A percentile compares a stretch with the other conserved stretches of the same genome.
Evolutionary conservation across 768 basidiomycete genomes (phyloP).

Genomic region (Pseudohyphozyma bogoriensis): DNA sequence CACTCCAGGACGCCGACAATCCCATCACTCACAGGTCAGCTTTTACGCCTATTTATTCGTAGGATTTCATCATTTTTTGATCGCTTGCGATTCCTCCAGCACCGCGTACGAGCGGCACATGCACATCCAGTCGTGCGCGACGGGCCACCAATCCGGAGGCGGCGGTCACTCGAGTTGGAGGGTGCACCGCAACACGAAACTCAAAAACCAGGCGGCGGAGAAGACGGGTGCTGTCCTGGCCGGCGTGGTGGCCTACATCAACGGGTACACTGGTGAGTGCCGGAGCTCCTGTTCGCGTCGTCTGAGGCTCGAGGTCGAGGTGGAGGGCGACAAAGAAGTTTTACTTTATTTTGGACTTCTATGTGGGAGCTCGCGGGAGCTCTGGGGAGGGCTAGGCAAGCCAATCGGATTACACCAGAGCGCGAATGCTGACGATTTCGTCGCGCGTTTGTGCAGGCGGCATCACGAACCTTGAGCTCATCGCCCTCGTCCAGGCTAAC

Average conservation of each 20-base stretch:
- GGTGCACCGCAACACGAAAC: conserved; percentile 41
- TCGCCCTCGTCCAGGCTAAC: conserved; percentile 52
- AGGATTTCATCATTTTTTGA: neutral
- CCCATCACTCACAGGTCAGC: conserved; percentile 55
- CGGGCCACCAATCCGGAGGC: conserved; percentile 57
- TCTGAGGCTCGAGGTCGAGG: too few species aligned
- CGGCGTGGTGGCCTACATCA: conserved; percentile 35
- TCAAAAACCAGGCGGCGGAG: conserved; percentile 44
- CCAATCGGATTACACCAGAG: too few species aligned
- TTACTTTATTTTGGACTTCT: too few species aligned
- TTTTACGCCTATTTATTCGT: neutral
- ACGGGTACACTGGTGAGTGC: conserved; percentile 44
- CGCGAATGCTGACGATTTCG: too few species aligned
- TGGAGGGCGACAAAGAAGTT: too few species aligned
- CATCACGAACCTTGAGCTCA: conserved; percentile 74
- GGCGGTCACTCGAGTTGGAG: conserved; percentile 34
- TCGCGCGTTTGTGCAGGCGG: too few species aligned
- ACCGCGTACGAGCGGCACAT: too few species aligned
- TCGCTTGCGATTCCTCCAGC: neutral
- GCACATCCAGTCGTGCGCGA: conserved; percentile 52
- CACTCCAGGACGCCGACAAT: conserved; percentile 55
- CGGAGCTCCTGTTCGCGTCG: conserved; percentile 38
- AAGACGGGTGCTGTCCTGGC: conserved; percentile 34
- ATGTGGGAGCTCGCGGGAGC: too few species aligned
- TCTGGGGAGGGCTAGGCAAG: too few species aligned